phyloP scores from a whole-genome alignment of 192 early-diverging fungal genomes.

The Coemansia aciculifera region DNA sequence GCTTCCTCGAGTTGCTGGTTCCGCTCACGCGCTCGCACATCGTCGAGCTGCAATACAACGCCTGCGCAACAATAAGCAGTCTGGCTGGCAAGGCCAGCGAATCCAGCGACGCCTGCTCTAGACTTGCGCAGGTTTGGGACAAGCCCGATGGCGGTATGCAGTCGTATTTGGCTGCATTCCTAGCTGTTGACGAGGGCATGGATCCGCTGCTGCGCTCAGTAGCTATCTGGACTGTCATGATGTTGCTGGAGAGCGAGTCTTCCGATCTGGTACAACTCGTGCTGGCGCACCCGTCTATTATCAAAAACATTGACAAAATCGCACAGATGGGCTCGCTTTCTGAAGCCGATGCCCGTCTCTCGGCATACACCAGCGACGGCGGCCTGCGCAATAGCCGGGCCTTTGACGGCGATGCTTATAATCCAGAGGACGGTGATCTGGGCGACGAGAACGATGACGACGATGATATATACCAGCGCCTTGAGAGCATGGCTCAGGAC shows the following conservation, averaged over 20 bases:
- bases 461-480: constrained; percentile 42
- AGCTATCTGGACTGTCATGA: constrained; percentile 82
- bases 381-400: constrained; percentile 40
- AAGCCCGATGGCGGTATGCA: constrained; percentile 65
- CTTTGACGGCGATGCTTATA: constrained; percentile 26
- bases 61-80: constrained; percentile 77
- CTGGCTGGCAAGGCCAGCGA: constrained; percentile 62
- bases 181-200: constrained; percentile 58
- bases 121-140: constrained; percentile 71
- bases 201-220: constrained; percentile 78
- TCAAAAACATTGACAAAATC: constrained; percentile 48
- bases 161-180: constrained; percentile 69
- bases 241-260: constrained; percentile 66
- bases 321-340: constrained; percentile 25
- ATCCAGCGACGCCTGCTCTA: constrained; percentile 39
- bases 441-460: constrained; percentile 35
- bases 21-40: constrained; percentile 56
- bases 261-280: constrained; percentile 49
- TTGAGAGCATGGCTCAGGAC: constrained; percentile 47
- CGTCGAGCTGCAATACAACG: constrained; percentile 73
- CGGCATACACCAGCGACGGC: constrained; percentile 33
- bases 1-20: constrained; percentile 68
- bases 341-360: constrained; percentile 28
- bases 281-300: constrained; percentile 48
- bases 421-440: constrained; percentile 20